Percentiles rank a stretch among this genome's conserved stretches.
These are phyloP conservation scores for Phoma herbarum DNA, from an alignment of 2,329 filamentous ascomycete species.

Conservation along the genomic window DNA sequence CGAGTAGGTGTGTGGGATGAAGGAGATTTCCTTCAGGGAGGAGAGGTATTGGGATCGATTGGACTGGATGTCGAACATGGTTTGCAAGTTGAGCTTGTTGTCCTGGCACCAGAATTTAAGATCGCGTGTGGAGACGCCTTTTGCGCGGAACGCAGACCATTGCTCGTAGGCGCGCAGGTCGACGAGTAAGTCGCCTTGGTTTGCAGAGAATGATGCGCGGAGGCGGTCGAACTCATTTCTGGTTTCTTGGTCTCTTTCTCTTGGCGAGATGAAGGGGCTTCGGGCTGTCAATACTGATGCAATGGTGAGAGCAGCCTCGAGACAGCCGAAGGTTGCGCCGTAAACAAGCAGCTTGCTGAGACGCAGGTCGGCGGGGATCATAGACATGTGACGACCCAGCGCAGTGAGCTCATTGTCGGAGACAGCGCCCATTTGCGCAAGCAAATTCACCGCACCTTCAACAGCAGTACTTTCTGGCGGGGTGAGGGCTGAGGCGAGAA, in stretches of 20 bases:
- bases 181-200: constrained; percentile 87
- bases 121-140: constrained; percentile 65
- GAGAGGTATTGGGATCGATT: constrained; percentile 87
- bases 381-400: constrained; percentile 89
- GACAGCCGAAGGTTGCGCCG: constrained; percentile 89
- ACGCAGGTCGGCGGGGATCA: constrained; percentile 91
- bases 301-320: constrained; percentile 87
- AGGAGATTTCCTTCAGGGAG: constrained; percentile 84
- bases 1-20: constrained; percentile 63
- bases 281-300: constrained; percentile 90
- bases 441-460: constrained; percentile 79
- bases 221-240: constrained; percentile 83
- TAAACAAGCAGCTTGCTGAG: constrained; percentile 96
- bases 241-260: constrained; percentile 82
- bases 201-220: constrained; percentile 74
- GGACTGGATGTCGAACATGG: constrained; percentile 85
- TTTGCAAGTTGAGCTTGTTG: constrained; percentile 85
- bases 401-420: constrained; percentile 88
- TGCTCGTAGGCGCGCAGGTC: constrained; percentile 85
- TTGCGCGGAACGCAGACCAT: constrained; percentile 74
- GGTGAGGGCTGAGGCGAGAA: constrained; percentile 86
- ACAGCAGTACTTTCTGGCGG: constrained; percentile 87
- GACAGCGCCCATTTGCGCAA: constrained; percentile 87
- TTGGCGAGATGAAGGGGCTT: constrained; percentile 85
- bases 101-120: constrained; percentile 81